Percentiles rank a stretch among this genome's conserved stretches.
Conservation (phyloP, 2,329 filamentous ascomycete species). For the Hymenoscyphus repandus region DNA sequence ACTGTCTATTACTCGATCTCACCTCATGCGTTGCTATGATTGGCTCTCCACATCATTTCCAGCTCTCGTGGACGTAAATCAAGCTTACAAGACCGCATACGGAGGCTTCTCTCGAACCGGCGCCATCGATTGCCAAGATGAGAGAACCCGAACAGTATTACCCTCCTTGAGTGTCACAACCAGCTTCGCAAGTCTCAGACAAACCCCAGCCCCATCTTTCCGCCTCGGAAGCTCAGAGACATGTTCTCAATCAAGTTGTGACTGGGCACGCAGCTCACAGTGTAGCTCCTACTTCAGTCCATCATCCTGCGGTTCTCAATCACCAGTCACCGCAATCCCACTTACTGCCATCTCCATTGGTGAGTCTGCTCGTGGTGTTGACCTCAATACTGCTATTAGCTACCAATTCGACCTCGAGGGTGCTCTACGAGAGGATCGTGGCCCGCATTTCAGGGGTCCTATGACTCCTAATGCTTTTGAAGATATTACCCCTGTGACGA, state of each 20-base stretch:
- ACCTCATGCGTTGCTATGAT: conserved; percentile 50
- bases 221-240: neutral
- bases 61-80: conserved; percentile 49
- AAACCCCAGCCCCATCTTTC: neutral
- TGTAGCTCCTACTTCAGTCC: conserved; percentile 3
- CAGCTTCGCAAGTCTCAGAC: neutral
- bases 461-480: conserved; percentile 55
- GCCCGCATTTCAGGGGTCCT: conserved; percentile 38
- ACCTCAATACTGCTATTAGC: conserved; percentile 10
- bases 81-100: conserved; percentile 52
- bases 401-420: conserved; percentile 7
- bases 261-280: neutral
- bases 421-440: conserved; percentile 19
- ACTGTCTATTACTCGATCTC: conserved; percentile 42
- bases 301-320: neutral
- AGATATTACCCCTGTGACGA: conserved; percentile 57
- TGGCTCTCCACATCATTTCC: conserved; percentile 48
- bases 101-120: conserved; percentile 42
- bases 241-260: neutral
- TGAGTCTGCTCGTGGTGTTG: conserved; percentile 18
- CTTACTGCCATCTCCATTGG: conserved; percentile 2
- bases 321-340: neutral
- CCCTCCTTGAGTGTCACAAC: conserved; percentile 6
- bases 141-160: conserved; percentile 19
- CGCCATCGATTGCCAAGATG: conserved; percentile 38